Evolutionary conservation across 139 green algal species (phyloP).

Genomic region (Tetraselmis chui): DNA sequence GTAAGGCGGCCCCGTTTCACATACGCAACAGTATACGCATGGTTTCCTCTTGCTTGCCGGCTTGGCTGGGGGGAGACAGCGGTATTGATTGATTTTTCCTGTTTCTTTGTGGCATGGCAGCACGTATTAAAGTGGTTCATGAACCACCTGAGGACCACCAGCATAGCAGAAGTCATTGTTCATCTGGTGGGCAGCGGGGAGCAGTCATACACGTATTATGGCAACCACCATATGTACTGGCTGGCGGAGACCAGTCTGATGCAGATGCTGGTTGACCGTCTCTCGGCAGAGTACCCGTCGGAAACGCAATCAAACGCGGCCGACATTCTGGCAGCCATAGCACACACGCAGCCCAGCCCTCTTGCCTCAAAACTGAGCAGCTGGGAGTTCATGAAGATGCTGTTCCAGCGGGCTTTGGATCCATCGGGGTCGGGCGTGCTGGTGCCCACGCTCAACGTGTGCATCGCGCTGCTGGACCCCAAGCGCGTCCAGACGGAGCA

Average conservation of each 20-base stretch:
- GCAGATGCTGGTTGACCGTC: conserved; percentile 50
- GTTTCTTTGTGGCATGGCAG: neutral
- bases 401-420: conserved; percentile 30
- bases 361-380: conserved; percentile 56
- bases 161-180: conserved; percentile 74
- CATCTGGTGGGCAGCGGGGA: conserved; percentile 80
- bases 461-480: conserved; percentile 73
- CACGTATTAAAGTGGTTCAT: conserved; percentile 36
- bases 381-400: conserved; percentile 25
- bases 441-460: conserved; percentile 69
- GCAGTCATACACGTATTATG: conserved; percentile 47
- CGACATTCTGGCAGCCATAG: conserved; percentile 76
- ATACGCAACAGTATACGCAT: neutral
- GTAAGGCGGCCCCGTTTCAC: neutral
- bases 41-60: no score
- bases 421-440: conserved; percentile 4
- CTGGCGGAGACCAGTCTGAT: conserved; percentile 66
- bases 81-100: neutral
- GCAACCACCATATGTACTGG: conserved; percentile 48
- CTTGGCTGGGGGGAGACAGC: neutral
- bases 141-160: conserved; percentile 70
- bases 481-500: neutral
- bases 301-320: conserved; percentile 67
- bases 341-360: conserved; percentile 56
- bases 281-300: conserved; percentile 28